Evolutionary conservation across 140 eudicot species (phyloP).

Genomic region (Flaveria floridana): DNA sequence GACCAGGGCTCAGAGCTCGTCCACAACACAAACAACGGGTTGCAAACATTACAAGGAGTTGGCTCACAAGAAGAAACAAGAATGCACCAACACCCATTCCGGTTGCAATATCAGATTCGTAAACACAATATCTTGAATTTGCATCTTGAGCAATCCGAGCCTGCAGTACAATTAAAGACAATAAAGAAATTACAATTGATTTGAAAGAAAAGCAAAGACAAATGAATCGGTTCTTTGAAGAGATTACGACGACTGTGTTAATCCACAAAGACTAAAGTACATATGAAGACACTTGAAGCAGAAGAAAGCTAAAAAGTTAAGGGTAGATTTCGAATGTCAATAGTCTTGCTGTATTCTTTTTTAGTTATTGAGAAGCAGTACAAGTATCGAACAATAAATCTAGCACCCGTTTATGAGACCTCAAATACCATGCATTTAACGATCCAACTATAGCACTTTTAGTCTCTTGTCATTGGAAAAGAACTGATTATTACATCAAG

Average conservation of each 20-base stretch:
- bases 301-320: neutral
- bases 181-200: neutral
- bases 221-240: neutral
- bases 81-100: constrained; percentile 80
- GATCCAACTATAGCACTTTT: neutral
- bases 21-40: constrained; percentile 90
- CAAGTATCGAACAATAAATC: constrained; percentile 10
- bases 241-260: neutral
- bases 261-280: neutral
- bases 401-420: neutral
- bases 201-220: neutral
- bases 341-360: neutral
- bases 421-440: neutral
- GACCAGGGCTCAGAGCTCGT: constrained; percentile 76
- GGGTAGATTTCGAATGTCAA: neutral
- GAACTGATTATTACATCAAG: constrained; percentile 1
- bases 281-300: constrained; percentile 4
- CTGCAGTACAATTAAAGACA: constrained; percentile 39
- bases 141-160: constrained; percentile 45
- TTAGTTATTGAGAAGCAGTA: neutral
- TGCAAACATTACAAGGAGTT: constrained; percentile 66
- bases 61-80: constrained; percentile 69
- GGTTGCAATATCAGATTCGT: constrained; percentile 73
- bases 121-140: constrained; percentile 56
- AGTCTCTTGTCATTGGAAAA: neutral